phyloP scores from a whole-genome alignment of 140 eudicot species.

The Oenanthe javanica region DNA sequence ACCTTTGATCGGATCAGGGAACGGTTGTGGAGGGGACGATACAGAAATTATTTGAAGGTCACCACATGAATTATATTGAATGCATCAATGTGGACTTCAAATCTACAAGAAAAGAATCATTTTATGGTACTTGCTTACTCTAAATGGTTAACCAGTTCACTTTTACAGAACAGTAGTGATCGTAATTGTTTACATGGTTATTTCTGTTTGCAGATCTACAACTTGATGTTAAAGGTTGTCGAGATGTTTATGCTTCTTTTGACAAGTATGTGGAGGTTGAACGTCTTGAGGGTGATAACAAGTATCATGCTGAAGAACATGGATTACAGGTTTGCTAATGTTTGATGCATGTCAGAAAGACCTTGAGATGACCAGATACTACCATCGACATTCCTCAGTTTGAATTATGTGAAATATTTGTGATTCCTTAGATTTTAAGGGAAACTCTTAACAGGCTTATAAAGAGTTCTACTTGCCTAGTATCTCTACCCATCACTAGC shows the following conservation, averaged over 20 bases:
- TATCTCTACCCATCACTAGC: neutral
- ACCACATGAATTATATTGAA: conserved; percentile 92
- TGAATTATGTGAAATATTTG: neutral
- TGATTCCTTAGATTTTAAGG: neutral
- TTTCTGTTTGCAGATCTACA: conserved; percentile 61
- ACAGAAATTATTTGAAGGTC: conserved; percentile 92
- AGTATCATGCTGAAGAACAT: conserved; percentile 80
- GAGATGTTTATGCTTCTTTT: conserved; percentile 92
- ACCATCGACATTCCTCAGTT: neutral
- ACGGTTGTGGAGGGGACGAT: conserved; percentile 98
- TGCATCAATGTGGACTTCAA: conserved; percentile 92
- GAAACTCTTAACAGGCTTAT: neutral
- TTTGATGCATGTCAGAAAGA: neutral
- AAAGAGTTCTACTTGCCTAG: neutral
- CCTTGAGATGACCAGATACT: neutral
- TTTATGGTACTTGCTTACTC: conserved; percentile 45
- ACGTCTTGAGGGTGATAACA: conserved; percentile 91
- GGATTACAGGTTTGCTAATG: conserved; percentile 68
- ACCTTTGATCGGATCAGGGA: conserved; percentile 40
- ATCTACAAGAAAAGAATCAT: conserved; percentile 93
- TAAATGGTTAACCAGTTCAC: neutral
- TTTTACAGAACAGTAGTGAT: neutral
- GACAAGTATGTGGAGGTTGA: conserved; percentile 98
- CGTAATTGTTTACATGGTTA: neutral
- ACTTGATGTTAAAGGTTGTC: conserved; percentile 94